A percentile compares a stretch with the other conserved stretches of the same genome.
Conservation (phyloP, 2,329 filamentous ascomycete species). For the Colletotrichum zoysiae region DNA sequence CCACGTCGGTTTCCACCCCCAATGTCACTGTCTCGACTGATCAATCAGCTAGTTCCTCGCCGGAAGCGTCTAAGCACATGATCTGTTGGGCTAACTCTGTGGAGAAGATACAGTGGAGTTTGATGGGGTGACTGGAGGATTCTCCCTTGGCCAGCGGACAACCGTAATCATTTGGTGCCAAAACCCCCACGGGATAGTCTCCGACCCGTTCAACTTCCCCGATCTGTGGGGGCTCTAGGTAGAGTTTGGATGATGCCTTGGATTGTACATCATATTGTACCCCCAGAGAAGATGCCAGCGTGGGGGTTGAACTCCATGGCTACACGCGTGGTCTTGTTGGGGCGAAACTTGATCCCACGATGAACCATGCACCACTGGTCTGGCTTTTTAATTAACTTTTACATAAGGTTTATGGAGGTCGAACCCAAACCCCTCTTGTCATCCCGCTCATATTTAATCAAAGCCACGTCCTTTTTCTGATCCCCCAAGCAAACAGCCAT, state of each 20-base stretch:
- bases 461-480: not conserved
- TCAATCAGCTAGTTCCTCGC: slow-evolving; percentile 18
- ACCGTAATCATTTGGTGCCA: slow-evolving; percentile 13
- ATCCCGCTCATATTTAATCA: not conserved
- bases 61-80: slow-evolving; percentile 21
- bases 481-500: not conserved
- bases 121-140: slow-evolving; percentile 29
- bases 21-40: slow-evolving; percentile 37
- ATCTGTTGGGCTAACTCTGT: slow-evolving; percentile 27
- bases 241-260: slow-evolving; percentile 20
- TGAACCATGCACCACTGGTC: slow-evolving; percentile 4
- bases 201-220: slow-evolving; percentile 10
- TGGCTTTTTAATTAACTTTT: not conserved
- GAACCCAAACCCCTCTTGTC: not conserved
- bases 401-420: not conserved
- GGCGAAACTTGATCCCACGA: slow-evolving; percentile 21
- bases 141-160: not conserved
- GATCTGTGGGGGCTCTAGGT: slow-evolving; percentile 32
- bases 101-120: slow-evolving; percentile 36
- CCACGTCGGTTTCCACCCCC: slow-evolving; percentile 33
- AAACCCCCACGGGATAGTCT: slow-evolving; percentile 24
- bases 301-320: slow-evolving; percentile 27
- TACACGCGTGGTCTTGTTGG: slow-evolving; percentile 1
- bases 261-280: not conserved
- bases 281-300: slow-evolving; percentile 16